Evolutionary conservation across 768 basidiomycete species (phyloP).

Genomic region (Serendipita sp.): DNA sequence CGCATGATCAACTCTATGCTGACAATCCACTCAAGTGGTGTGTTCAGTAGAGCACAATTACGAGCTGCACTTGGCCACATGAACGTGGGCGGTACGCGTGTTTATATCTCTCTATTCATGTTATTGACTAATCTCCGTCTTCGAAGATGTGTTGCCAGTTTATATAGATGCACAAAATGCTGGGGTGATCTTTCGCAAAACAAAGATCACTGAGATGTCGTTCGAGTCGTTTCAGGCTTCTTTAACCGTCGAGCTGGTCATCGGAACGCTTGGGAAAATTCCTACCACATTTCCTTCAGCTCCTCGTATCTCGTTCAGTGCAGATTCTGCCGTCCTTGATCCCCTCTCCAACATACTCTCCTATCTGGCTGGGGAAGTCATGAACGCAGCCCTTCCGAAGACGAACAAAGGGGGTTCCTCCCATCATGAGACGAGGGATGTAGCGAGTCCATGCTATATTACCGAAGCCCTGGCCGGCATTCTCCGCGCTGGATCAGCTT

Average conservation of each 20-base stretch:
- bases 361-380: constrained; percentile 26
- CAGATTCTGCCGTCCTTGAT: constrained; percentile 17
- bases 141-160: constrained; percentile 25
- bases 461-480: constrained; percentile 35
- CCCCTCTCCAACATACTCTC: constrained; percentile 21
- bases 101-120: no score
- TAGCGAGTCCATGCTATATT: constrained; percentile 17
- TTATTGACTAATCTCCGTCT: constrained; percentile 3
- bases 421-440: background rate
- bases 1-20: no score
- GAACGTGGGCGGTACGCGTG: no score
- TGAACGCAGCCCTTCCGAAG: constrained; percentile 22
- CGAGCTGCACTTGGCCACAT: no score
- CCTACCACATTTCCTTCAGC: constrained; percentile 29
- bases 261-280: constrained; percentile 28
- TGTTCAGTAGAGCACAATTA: no score
- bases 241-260: constrained; percentile 23
- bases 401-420: constrained; percentile 21
- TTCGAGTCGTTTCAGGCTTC: constrained; percentile 36
- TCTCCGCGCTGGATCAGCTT: constrained; percentile 22
- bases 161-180: constrained; percentile 34
- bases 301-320: constrained; percentile 26
- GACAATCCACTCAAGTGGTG: no score
- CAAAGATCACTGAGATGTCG: constrained; percentile 14
- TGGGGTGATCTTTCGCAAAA: constrained; percentile 22